Evolutionary conservation across 352 stramenopile species (phyloP).

Genomic region (Phytophthora pseudosyringae): DNA sequence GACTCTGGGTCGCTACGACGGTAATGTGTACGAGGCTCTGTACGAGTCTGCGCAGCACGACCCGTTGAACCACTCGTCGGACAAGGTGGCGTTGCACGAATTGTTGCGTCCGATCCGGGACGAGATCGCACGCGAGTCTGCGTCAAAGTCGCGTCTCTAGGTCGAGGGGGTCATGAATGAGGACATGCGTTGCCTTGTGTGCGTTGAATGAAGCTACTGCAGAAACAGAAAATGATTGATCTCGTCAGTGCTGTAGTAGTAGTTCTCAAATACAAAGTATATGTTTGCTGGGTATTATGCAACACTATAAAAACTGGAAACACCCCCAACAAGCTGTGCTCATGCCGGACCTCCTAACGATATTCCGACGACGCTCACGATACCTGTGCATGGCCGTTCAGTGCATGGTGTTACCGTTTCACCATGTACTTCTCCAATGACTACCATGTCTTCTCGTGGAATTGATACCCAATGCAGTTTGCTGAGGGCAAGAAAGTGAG

Average conservation of each 20-base stretch:
- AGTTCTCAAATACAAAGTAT: background rate
- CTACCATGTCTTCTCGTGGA: conserved; percentile 11
- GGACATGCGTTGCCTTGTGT: background rate
- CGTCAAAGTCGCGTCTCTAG: conserved; percentile 42
- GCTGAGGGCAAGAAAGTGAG: conserved; percentile 15
- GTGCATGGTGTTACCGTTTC: conserved; percentile 11
- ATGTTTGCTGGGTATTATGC: background rate
- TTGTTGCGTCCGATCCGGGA: conserved; percentile 68
- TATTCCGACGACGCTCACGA: conserved; percentile 6
- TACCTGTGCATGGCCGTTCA: conserved; percentile 38
- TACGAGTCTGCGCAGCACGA: conserved; percentile 68
- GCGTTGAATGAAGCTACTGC: background rate
- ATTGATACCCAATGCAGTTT: conserved; percentile 25
- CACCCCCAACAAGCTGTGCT: background rate
- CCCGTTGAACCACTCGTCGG: conserved; percentile 62
- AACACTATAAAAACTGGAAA: background rate
- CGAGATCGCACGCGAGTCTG: conserved; percentile 37
- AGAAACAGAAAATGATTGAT: background rate
- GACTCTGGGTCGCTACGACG: conserved; percentile 74
- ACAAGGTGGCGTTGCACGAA: conserved; percentile 71
- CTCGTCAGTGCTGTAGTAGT: background rate
- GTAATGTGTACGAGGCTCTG: conserved; percentile 76
- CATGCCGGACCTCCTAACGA: conserved; percentile 9
- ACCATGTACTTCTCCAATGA: conserved; percentile 20
- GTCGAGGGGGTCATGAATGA: background rate